Conservation (phyloP, 2,329 filamentous ascomycete species). For the Trichophyton rubrum region DNA sequence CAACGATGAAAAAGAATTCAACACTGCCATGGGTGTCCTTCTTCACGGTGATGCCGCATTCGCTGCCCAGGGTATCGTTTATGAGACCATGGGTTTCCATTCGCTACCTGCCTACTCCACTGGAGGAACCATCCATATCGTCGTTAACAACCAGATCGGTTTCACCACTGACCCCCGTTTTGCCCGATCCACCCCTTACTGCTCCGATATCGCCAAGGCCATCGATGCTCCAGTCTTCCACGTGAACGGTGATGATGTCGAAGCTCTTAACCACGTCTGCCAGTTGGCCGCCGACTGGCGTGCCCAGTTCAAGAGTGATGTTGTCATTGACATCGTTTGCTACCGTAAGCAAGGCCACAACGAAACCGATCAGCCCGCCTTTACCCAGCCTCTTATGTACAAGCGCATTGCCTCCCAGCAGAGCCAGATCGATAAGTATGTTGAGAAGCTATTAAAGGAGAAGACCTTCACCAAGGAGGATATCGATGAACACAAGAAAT, state of each 20-base stretch:
- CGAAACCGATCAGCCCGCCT: conserved; percentile 97
- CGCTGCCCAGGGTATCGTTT: conserved; percentile 91
- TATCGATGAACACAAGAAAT: conserved; percentile 97
- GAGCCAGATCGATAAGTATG: conserved; percentile 78
- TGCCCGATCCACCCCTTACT: conserved; percentile 94
- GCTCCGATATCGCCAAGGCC: conserved; percentile 97
- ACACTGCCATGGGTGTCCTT: conserved; percentile 85
- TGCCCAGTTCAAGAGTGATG: conserved; percentile 95
- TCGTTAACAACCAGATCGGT: conserved; percentile 99
- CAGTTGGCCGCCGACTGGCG: conserved; percentile 96
- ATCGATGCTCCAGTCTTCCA: conserved; percentile 98
- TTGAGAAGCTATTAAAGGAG: conserved; percentile 78
- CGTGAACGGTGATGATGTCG: conserved; percentile 96
- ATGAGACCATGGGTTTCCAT: conserved; percentile 97
- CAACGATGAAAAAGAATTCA: conserved; percentile 80
- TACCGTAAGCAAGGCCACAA: conserved; percentile 99
- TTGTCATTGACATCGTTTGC: conserved; percentile 95
- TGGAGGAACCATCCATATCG: conserved; percentile 88
- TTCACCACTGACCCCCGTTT: conserved; percentile 98
- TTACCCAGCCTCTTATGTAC: conserved; percentile 99
- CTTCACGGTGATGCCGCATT: conserved; percentile 97
- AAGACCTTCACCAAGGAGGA: conserved; percentile 93
- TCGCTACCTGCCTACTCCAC: conserved; percentile 92
- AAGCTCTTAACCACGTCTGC: conserved; percentile 96
- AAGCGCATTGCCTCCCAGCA: conserved; percentile 83